A percentile compares a stretch with the other conserved stretches of the same genome.
These are phyloP conservation scores for Nothomitra cinnamomea DNA, from an alignment of 2,329 filamentous ascomycete species.

Conservation along the genomic window DNA sequence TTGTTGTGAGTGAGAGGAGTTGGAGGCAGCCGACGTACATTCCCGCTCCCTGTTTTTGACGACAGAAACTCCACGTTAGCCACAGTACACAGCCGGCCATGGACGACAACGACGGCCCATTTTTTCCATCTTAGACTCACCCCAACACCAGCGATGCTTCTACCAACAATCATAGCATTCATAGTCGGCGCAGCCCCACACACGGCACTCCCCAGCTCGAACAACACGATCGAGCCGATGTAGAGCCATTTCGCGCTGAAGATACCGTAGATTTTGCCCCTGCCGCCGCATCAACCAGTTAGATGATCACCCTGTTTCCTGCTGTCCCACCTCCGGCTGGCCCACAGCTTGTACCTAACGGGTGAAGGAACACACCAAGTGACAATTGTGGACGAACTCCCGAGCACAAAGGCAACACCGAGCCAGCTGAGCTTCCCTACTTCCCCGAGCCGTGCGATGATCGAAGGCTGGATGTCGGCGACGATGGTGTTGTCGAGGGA, in stretches of 20 bases:
- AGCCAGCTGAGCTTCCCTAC: constrained; percentile 11
- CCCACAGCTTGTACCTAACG: neutral
- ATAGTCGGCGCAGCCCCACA: constrained; percentile 8
- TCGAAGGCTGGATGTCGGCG: constrained; percentile 12
- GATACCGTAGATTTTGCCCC: constrained; percentile 5
- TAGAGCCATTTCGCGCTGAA: constrained; percentile 8
- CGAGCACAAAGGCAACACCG: constrained; percentile 8
- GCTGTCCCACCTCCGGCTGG: neutral
- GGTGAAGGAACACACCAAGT: constrained; percentile 5
- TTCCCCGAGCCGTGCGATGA: constrained; percentile 8
- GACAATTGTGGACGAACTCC: constrained; percentile 6
- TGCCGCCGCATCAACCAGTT: neutral
- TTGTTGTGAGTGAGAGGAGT: constrained; percentile 5
- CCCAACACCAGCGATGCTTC: constrained; percentile 6
- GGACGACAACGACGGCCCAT: neutral
- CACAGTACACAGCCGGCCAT: neutral
- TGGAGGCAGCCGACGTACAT: constrained; percentile 6
- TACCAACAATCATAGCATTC: constrained; percentile 8
- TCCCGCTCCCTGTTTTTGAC: neutral
- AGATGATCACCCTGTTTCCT: neutral
- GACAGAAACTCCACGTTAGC: neutral
- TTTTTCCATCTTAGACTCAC: neutral
- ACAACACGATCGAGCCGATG: constrained; percentile 4
- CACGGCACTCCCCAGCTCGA: constrained; percentile 7
- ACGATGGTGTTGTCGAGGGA: constrained; percentile 18